Evolutionary conservation across 192 early-diverging fungal genomes (phyloP), one percentile per base, ranked within the genome.

Genomic region (Obelidium mucronatum): DNA sequence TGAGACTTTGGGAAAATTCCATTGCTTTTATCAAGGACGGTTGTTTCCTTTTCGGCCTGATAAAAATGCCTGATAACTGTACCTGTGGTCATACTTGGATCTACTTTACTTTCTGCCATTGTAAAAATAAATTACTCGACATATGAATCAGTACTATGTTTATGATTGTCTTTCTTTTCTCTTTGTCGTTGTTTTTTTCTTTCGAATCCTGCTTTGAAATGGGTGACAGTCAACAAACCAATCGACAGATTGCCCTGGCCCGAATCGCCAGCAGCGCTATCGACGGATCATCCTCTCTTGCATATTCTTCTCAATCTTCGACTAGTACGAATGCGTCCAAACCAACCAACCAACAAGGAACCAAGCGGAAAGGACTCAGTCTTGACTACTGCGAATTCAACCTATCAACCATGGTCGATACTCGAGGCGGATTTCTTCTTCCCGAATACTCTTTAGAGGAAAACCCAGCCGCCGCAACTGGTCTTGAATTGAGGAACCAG

Each of bases 371-470:
- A 35, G 1, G 83, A 40, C 33, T 85, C 28, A 81, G 82, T 53
- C 71, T 85, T 55, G 80, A 67, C 36, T 85, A 85, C 79, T 85
- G 84, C 87, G 97, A 99, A 52, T 99, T 94, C 87, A 92, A 99
- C 78, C 83, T 97, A 28, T 89, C 86, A 52, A 91, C 90, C 8
- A 94, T 96, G 91, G 86, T 88, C 40, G 94, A 99, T 80, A 92
- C 93, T 19, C 85, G 86, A 35, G 97, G 93, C 4, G 97, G 97
- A 31, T 99, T 96, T 80, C 74, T 99, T 11, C 73, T 88, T 2
- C 82, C 89, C 19, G 69, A 80, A n/a, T n/a, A n/a, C n/a, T n/a
- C n/a, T 13, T 82, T 5, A 22, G 51, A 59, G 17, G 42, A 62
- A 26, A 40, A 59, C 33, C 22, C 63, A n/a, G 39, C 63, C 36